phyloP scores from a whole-genome alignment of 2,329 filamentous ascomycete species.

The Claviceps pazoutovae region DNA sequence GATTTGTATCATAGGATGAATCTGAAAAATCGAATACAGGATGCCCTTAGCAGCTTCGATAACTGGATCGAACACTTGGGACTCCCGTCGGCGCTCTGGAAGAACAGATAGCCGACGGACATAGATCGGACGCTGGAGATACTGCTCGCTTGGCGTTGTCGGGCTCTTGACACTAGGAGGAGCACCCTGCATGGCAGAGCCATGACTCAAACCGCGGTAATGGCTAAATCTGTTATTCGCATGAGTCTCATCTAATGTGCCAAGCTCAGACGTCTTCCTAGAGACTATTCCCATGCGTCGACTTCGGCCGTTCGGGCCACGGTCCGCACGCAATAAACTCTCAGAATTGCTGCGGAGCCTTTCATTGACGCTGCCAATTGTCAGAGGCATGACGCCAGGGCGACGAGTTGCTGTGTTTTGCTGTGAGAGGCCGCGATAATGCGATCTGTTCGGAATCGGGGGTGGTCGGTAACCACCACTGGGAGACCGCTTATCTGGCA shows the following conservation, averaged over 20 bases:
- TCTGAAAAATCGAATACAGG: slow-evolving; percentile 52
- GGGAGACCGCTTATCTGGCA: slow-evolving; percentile 54
- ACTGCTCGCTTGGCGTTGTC: slow-evolving; percentile 44
- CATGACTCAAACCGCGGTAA: slow-evolving; percentile 52
- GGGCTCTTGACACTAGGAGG: slow-evolving; percentile 35
- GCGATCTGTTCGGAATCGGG: slow-evolving; percentile 62
- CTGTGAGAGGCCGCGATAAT: slow-evolving; percentile 62
- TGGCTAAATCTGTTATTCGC: slow-evolving; percentile 53
- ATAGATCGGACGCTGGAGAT: slow-evolving; percentile 45
- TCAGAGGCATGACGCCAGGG: slow-evolving; percentile 57
- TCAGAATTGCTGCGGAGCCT: slow-evolving; percentile 53
- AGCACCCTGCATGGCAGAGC: slow-evolving; percentile 50
- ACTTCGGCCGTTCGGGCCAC: slow-evolving; percentile 36
- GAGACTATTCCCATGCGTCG: slow-evolving; percentile 52
- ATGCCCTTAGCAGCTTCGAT: slow-evolving; percentile 53
- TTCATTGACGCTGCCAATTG: slow-evolving; percentile 57
- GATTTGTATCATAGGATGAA: slow-evolving; percentile 54
- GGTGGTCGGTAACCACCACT: slow-evolving; percentile 48
- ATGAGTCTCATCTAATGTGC: slow-evolving; percentile 48
- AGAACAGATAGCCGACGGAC: slow-evolving; percentile 49
- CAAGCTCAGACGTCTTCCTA: slow-evolving; percentile 44
- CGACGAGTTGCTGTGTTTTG: slow-evolving; percentile 51
- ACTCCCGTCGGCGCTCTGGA: slow-evolving; percentile 49
- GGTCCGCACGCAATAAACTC: slow-evolving; percentile 38
- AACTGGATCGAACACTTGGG: slow-evolving; percentile 44